Evolutionary conservation across 208 protist species (phyloP), one percentile per base, ranked within the genome.

Genomic region (Trypanosoma conorhini): DNA sequence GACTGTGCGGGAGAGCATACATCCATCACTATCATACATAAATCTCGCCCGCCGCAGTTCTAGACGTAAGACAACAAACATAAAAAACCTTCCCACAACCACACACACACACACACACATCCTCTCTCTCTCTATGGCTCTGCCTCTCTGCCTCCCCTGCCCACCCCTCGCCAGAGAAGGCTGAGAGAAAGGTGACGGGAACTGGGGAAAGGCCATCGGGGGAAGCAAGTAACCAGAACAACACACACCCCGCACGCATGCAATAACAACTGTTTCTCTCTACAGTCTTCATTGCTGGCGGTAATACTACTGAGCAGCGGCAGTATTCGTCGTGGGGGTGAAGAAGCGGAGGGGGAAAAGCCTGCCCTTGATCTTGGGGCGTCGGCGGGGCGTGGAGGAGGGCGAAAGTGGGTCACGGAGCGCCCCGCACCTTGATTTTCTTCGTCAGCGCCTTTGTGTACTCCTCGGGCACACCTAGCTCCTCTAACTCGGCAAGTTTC

Each of bases 401-500:
- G 17, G 50, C 2, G 17, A 21, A 2, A 12, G 3, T 54, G 22
- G 50, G 8, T 70, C 55, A 70, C 22, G 61, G 31, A 52, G 51
- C 24, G 9, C 35, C 50, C 62, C 40, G 59, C 72, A 33, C 48
- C 57, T 78, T 84, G 48, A 87, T 87, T 44, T 79, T 81, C n/a
- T 74, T 84, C 52, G 85, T 65, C 8, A 97, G 69, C 8, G 87
- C 92, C 42, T 81, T 66, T 26, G 74, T 82, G 74, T 94, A 97
- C 77, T 95, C 85, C 42, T 94, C 85, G 3, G 92, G 92, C 9
- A 89, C 89, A 24, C 81, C 80, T 30, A 94, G 77, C 19, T 81
- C 65, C 52, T 93, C 82, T 50, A 97, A 75, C 74, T 97, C 88
- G 21, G 69, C 62, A 26, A 95, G 59, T 68, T 97, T 97, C 24